Evolutionary conservation across 2,329 filamentous ascomycete genomes (phyloP).

Genomic region (Myotisia sp.): DNA sequence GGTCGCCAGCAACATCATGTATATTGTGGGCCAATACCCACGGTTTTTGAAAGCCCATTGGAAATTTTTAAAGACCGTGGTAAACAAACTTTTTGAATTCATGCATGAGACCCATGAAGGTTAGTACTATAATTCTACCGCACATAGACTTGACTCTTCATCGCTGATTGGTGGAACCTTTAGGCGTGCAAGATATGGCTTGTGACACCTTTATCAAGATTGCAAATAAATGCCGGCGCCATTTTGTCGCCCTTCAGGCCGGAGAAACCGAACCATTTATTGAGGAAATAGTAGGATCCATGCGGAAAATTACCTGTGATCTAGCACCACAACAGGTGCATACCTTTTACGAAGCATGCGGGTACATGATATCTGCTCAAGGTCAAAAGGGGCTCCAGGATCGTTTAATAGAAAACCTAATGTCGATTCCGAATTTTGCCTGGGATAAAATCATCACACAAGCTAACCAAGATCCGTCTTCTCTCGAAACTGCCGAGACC

Average conservation of each 20-base stretch:
- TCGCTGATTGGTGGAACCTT: conserved; percentile 21
- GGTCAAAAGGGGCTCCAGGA: conserved; percentile 92
- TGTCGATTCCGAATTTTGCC: conserved; percentile 82
- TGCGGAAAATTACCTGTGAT: conserved; percentile 91
- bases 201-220: conserved; percentile 99
- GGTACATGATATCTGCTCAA: conserved; percentile 97
- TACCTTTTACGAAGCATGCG: conserved; percentile 97
- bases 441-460: conserved; percentile 91
- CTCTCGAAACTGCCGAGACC: conserved; percentile 80
- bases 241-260: conserved; percentile 91
- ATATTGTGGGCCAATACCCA: conserved; percentile 97
- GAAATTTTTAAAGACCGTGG: conserved; percentile 99
- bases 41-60: conserved; percentile 97
- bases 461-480: conserved; percentile 70
- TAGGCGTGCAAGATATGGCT: conserved; percentile 96
- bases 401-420: conserved; percentile 75
- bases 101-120: conserved; percentile 99
- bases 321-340: conserved; percentile 93
- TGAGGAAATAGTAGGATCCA: conserved; percentile 90
- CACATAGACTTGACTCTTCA: background rate
- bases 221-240: conserved; percentile 89
- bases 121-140: conserved; percentile 17
- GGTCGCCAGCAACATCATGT: conserved; percentile 99
- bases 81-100: conserved; percentile 99
- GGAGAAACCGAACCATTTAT: conserved; percentile 94